phyloP scores from a whole-genome alignment of 169 alveolate species.

The Eimeria sp. region DNA sequence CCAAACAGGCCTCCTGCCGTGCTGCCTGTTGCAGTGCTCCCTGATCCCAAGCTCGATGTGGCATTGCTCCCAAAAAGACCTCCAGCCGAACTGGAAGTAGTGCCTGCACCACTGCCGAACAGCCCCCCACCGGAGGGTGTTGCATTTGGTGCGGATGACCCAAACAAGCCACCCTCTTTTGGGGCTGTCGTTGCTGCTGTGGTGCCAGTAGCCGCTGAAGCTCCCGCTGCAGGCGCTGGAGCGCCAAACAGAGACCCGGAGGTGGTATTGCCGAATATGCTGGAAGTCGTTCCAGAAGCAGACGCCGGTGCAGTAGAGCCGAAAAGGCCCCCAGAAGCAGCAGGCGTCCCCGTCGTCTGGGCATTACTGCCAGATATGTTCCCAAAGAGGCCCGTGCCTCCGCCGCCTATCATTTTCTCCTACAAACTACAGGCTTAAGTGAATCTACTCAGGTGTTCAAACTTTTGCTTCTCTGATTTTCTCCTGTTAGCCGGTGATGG shows the following conservation, averaged over 20 bases:
- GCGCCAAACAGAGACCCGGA: conserved; percentile 43
- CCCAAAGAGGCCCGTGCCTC: conserved; percentile 61
- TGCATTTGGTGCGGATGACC: not conserved
- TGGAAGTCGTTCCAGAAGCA: conserved; percentile 14
- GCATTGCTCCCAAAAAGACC: conserved; percentile 26
- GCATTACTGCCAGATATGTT: conserved; percentile 35
- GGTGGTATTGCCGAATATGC: not conserved
- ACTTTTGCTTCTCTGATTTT: not conserved
- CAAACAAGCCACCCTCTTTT: conserved; percentile 30
- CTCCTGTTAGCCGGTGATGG: not conserved
- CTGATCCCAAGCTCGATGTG: conserved; percentile 1
- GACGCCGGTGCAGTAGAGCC: conserved; percentile 26
- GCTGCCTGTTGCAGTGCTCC: not conserved
- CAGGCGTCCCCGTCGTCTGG: not conserved
- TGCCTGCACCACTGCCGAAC: conserved; percentile 48
- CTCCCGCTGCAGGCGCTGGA: not conserved
- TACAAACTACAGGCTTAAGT: not conserved
- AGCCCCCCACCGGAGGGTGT: conserved; percentile 9
- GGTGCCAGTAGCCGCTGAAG: not conserved
- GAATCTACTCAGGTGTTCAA: not conserved
- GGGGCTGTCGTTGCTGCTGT: conserved; percentile 28
- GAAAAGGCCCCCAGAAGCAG: conserved; percentile 50
- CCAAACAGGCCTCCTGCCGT: conserved; percentile 51
- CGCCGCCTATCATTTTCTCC: conserved; percentile 53
- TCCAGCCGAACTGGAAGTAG: not conserved